Base-by-base conservation (phyloP, 208 protist species). In the Leishmania martiniquensis region DNA sequence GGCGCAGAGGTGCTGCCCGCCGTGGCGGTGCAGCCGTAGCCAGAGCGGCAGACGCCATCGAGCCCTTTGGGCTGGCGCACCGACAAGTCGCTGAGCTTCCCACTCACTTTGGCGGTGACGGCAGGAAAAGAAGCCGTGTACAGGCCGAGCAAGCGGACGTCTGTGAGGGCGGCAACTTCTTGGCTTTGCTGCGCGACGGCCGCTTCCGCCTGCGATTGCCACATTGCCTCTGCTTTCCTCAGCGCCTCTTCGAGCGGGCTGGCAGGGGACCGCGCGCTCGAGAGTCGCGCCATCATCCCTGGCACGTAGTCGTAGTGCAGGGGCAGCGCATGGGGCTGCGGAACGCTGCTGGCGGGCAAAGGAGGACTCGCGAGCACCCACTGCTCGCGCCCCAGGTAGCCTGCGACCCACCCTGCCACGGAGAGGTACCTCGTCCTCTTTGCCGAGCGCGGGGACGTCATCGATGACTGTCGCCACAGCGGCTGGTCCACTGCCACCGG, bases 241-340 rank as follows among this genome's bases (percentile, higher is more conserved):
- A 83, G 69, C 5, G 59, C 55, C 34, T 63, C 59, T n/a, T 78
- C 59, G 4, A 83, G 47, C 7, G 65, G 42, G 37, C 42, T 57
- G 47, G 76, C n/a, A 22, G 71, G 45, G 13, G 51, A 42, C n/a
- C 66, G 37, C 4, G 52, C 47, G 34, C 59, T 68, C 9, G 74
- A 62, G 29, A 83, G n/a, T 15, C 79, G 79, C 34, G 51, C 42
- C 37, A 83, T 68, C 79, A 83, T 76, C 29, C 79, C 79, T 12
- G 79, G 79, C 70, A 83, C 22, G 59, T 79, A 79, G 68, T 83
- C 79, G 75, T 70, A 83, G 49, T 69, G 55, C 29, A 78, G 60
- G 32, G 79, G 79, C 42, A 83, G 74, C 34, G 44, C 5, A 44
- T 39, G 0, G 51, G 13, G 60, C 29, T 32, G 17, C 32, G 66